Evolutionary conservation across 495 filamentous ascomycete genomes (phyloP).

Genomic region (Podospora bellae-mahoneyi): DNA sequence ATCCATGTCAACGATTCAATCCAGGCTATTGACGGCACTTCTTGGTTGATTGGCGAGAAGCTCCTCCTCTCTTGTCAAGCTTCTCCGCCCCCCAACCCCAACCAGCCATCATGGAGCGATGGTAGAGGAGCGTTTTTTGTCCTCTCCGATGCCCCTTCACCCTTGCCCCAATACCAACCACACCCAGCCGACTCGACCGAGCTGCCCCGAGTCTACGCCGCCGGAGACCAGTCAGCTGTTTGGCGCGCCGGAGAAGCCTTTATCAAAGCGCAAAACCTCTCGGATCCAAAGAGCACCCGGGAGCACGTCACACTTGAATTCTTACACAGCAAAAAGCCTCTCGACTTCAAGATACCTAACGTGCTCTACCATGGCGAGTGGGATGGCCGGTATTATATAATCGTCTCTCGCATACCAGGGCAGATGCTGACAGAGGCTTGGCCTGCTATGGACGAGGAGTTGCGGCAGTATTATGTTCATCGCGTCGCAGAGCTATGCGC

Average conservation of each 20-base stretch:
- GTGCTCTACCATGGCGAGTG: slow-evolving; percentile 18
- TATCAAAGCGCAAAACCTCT: slow-evolving; percentile 13
- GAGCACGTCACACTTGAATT: slow-evolving; percentile 21
- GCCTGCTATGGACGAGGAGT: slow-evolving; percentile 12
- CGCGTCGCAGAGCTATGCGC: slow-evolving; percentile 12
- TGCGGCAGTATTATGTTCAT: slow-evolving; percentile 10
- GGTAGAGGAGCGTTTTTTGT: slow-evolving; percentile 15
- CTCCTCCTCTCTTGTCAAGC: slow-evolving; percentile 11
- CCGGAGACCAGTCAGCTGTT: slow-evolving; percentile 15
- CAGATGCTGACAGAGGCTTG: slow-evolving; percentile 13
- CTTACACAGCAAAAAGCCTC: slow-evolving; percentile 3
- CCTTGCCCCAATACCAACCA: background rate
- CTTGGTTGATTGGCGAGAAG: slow-evolving; percentile 19
- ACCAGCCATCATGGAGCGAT: slow-evolving; percentile 18
- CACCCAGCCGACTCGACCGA: background rate
- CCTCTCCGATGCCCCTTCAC: slow-evolving; percentile 11
- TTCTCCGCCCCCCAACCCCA: background rate
- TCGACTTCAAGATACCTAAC: slow-evolving; percentile 11
- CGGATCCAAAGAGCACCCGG: background rate
- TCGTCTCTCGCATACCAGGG: slow-evolving; percentile 13
- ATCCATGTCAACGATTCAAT: slow-evolving; percentile 15
- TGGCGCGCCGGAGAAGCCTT: slow-evolving; percentile 21
- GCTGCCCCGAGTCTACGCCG: slow-evolving; percentile 10
- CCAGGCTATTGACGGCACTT: slow-evolving; percentile 4
- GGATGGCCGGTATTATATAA: slow-evolving; percentile 13